These are phyloP conservation scores for Akanthomyces muscarius DNA, from an alignment of 2,329 filamentous ascomycete genomes.

Conservation along the genomic window DNA sequence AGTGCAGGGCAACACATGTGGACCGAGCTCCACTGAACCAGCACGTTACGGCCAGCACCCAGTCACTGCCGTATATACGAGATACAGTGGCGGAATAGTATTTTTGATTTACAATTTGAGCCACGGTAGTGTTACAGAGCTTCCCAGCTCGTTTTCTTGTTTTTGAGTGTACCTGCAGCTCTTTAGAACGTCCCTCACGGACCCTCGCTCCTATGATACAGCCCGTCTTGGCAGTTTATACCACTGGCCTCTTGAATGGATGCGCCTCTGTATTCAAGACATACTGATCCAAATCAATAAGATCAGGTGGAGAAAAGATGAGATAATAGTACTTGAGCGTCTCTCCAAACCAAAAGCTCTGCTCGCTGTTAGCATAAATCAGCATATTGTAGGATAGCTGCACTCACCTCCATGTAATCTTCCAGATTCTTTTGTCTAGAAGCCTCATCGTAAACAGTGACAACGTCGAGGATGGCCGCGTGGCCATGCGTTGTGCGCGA, in stretches of 20 bases:
- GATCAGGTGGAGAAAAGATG: constrained; percentile 52
- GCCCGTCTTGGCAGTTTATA: neutral
- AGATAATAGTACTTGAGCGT: constrained; percentile 62
- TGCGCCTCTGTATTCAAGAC: constrained; percentile 56
- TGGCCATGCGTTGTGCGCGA: constrained; percentile 58
- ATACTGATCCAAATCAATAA: constrained; percentile 56
- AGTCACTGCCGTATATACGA: neutral
- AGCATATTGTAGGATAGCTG: constrained; percentile 48
- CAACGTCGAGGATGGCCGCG: constrained; percentile 61
- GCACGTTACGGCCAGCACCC: neutral
- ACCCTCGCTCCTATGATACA: neutral
- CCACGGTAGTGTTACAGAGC: neutral
- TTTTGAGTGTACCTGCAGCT: neutral
- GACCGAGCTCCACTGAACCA: constrained; percentile 3
- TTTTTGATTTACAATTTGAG: neutral
- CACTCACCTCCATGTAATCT: constrained; percentile 57
- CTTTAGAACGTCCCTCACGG: neutral
- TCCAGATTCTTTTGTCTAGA: constrained; percentile 46
- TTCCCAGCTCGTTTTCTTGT: neutral
- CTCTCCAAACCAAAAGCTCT: constrained; percentile 65
- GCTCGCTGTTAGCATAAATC: constrained; percentile 74
- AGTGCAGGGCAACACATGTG: neutral
- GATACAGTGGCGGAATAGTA: neutral
- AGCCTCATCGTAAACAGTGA: constrained; percentile 22
- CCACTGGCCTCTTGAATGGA: constrained; percentile 36